Base-by-base conservation (phyloP, 1,139 yeast species). In the Yueomyces sp. region DNA sequence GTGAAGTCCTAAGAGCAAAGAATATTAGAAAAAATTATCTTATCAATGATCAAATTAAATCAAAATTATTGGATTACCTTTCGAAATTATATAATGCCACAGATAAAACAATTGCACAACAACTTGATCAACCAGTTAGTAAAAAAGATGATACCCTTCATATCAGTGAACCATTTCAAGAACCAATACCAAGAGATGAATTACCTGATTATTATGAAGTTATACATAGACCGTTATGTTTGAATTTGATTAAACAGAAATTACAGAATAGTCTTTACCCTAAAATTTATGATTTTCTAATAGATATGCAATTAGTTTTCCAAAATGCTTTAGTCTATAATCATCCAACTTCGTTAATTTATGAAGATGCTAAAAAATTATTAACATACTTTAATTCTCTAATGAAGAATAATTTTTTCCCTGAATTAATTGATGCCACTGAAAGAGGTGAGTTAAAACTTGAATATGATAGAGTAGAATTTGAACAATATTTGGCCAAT, bases 181-280 rank as follows among this genome's bases (percentile, higher is more conserved):
- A 76, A 27, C 69, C 72, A 42, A 78, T 77, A 4, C 76, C 75
- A 51, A 67, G 66, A 26, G 69, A 68, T 4, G 70, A 68, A 46
- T 72, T 76, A 46, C 80, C 82, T 0, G 83, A 77, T 48, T 78
- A 78, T 57, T 71, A 71, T 54, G 70, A 70, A 45, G 65, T 73
- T 11, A 74, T 78, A 32, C 65, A 71, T 39, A 65, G 66, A 39
- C 85, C 84, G 27, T 75, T 78, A 48, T 72, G 83, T 1, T 70
- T 78, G 52, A 67, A 67, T 41, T 62, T 65, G 39, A 69, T 78
- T 11, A 61, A 67, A 42, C 59, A 59, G 11, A 67, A 67, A 39
- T 53, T 76, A 32, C 70, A 69, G 27, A 60, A 59, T n/a, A 70
- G 69, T 26, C 63, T 65, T 27, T 68, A 70, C 41, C 67, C 69